phyloP scores from a whole-genome alignment of 441 rosid species.

The Viola pubescens region DNA sequence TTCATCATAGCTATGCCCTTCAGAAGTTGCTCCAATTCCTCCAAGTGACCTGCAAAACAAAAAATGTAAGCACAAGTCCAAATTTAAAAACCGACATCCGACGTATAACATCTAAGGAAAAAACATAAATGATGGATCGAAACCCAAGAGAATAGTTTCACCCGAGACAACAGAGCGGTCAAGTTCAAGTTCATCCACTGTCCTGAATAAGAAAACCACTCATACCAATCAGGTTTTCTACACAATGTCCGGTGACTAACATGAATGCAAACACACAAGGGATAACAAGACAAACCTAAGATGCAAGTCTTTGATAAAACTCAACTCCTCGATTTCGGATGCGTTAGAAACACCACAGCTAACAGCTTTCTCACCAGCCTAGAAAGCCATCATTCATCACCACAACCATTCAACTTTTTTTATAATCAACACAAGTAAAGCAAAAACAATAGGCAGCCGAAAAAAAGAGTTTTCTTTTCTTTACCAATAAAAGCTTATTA shows the following conservation, averaged over 20 bases:
- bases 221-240: neutral
- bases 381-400: neutral
- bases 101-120: neutral
- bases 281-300: neutral
- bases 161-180: slow-evolving; percentile 42
- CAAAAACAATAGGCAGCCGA: neutral
- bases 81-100: neutral
- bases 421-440: neutral
- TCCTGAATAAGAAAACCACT: slow-evolving; percentile 32
- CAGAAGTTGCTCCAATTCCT: slow-evolving; percentile 61
- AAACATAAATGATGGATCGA: neutral
- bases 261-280: neutral
- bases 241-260: slow-evolving; percentile 7
- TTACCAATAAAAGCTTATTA: neutral
- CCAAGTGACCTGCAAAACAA: slow-evolving; percentile 47
- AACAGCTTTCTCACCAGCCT: slow-evolving; percentile 87
- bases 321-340: neutral
- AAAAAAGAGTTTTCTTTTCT: neutral
- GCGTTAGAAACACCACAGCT: slow-evolving; percentile 46
- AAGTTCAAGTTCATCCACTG: slow-evolving; percentile 56
- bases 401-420: neutral
- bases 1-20: slow-evolving; percentile 85
- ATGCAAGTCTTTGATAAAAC: slow-evolving; percentile 1
- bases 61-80: neutral
- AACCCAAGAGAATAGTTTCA: slow-evolving; percentile 22